A percentile compares a stretch with the other conserved stretches of the same genome.
Conservation (phyloP, 441 rosid genomes). For the Manihot esculenta region DNA sequence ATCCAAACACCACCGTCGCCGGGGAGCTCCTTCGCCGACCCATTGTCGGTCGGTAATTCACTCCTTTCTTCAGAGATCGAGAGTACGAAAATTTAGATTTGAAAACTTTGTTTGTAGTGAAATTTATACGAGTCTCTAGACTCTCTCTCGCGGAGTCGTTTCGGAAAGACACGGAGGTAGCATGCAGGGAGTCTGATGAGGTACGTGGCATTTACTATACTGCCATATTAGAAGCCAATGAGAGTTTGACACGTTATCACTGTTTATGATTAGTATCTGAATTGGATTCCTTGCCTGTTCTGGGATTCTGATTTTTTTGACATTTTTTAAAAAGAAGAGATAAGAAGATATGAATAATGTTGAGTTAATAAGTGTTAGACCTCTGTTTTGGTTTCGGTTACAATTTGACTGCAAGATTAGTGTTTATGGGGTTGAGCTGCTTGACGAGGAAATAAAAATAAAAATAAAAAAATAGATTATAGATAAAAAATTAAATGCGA, state of each 20-base stretch:
- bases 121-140: neutral
- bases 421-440: too few relatives aligned
- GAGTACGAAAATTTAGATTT: neutral
- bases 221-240: neutral
- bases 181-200: conserved; percentile 11
- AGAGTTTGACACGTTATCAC: neutral
- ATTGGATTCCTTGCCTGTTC: neutral
- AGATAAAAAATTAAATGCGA: too few relatives aligned
- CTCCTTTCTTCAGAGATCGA: neutral
- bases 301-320: neutral
- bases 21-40: conserved; percentile 58
- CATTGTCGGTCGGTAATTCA: conserved; percentile 26
- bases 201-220: conserved; percentile 5
- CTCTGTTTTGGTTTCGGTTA: too few relatives aligned
- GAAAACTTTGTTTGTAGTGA: neutral
- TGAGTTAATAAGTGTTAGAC: too few relatives aligned
- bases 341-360: too few relatives aligned
- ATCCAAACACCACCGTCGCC: conserved; percentile 37
- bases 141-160: neutral
- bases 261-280: neutral
- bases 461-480: too few relatives aligned
- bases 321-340: neutral
- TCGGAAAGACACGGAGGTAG: conserved; percentile 15
- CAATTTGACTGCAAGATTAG: too few relatives aligned
- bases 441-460: too few relatives aligned